Base-by-base conservation (phyloP, 2,329 filamentous ascomycete species). In the Claviceps sp. region DNA sequence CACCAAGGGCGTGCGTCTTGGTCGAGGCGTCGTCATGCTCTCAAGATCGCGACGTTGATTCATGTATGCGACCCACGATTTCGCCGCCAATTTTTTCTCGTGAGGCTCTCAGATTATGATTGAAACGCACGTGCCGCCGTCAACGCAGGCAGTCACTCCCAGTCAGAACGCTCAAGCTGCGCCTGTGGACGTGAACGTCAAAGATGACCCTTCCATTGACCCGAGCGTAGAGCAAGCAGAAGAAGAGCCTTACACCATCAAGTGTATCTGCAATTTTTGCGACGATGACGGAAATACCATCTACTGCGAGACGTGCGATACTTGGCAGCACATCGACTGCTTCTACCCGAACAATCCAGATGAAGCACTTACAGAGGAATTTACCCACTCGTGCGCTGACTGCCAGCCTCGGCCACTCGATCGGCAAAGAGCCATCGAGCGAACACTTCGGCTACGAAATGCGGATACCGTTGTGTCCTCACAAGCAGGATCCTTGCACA, bases 261-360 rank as follows among this genome's bases (percentile, higher is more conserved):
- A 94, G 76, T 98, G 93, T 78, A 95, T 97, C 61, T 98, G 93
- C 72, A 83, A 83, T 67, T 96, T 86, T 69, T 74, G 82, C 67
- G 89, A 95, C 73, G 93, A 98, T 75, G 93, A 98, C 74, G 93
- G 93, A 70, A 91, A 88, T 69, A 98, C 93, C 54, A 94, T 98
- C 56, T 89, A 90, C 69, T 98, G 93, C 76, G 93, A 97, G 66
- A 81, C 77, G 54, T 98, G 93, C 75, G 87, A 95, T 66, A 93
- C 89, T 48, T 98, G 93, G 93, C 93, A 98, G 70, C 93, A 98
- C 70, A 95, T 95, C 62, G 84, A 89, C 65, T 98, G 93, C 71
- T 97, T 95, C 71, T 97, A 97, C 66, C 80, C 80, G 22, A 68
- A 79, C 57, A 87, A 88, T 60, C 78, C 81, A 64, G 78, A 82